phyloP scores from a whole-genome alignment of 768 basidiomycete species.

The Sistotremastrum niveocremeum region DNA sequence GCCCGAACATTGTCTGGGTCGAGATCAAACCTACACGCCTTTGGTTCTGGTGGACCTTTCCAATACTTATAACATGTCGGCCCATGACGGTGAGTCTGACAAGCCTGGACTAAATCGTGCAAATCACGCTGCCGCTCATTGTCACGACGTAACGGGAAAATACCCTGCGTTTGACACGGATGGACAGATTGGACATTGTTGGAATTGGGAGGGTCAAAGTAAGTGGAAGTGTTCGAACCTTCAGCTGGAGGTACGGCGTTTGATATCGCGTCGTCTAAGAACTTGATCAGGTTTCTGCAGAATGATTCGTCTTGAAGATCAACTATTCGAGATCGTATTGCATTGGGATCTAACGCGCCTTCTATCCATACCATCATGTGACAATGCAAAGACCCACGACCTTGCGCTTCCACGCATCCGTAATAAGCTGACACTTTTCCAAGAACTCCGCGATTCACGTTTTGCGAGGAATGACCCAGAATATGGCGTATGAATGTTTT shows the following conservation, averaged over 20 bases:
- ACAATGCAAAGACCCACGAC: constrained; percentile 9
- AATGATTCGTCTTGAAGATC: constrained; percentile 1
- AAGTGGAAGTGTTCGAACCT: no score
- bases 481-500: background rate
- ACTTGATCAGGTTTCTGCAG: background rate
- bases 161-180: background rate
- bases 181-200: background rate
- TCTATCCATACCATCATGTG: constrained; percentile 11
- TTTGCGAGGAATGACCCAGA: background rate
- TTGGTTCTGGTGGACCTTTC: constrained; percentile 1
- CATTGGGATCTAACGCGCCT: constrained; percentile 8
- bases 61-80: constrained; percentile 11
- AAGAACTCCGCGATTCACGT: constrained; percentile 1
- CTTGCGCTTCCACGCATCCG: constrained; percentile 10
- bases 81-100: constrained; percentile 1
- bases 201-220: background rate
- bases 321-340: constrained; percentile 2
- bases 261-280: background rate
- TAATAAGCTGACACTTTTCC: constrained; percentile 7
- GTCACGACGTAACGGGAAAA: background rate
- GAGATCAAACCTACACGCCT: constrained; percentile 1
- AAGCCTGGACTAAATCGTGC: background rate
- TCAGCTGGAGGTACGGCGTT: background rate
- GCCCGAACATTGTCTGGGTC: constrained; percentile 6
- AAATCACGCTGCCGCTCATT: background rate